Conservation (phyloP, 331 rosid genomes). For the Malus hybrid region DNA sequence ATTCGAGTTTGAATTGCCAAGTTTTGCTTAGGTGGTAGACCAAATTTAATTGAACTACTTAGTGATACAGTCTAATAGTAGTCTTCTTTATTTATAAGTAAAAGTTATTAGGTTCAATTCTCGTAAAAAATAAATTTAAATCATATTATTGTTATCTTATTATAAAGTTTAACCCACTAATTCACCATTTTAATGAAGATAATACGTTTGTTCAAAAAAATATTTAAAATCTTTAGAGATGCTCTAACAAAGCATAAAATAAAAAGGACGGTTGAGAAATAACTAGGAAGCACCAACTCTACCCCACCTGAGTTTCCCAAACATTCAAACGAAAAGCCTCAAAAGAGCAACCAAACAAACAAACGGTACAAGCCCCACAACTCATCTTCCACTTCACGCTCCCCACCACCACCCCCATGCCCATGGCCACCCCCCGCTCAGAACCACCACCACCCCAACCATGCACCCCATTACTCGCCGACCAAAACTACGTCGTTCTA, state of each 20-base stretch:
- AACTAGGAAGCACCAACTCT: conserved; percentile 8
- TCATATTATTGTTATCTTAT: fast-evolving
- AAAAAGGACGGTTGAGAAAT: no score
- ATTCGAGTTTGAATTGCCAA: no score
- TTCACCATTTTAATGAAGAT: fast-evolving
- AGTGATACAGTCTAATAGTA: no score
- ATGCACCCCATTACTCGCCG: conserved; percentile 16
- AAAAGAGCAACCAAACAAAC: conserved; percentile 10
- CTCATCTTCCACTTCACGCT: neutral
- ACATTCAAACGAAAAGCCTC: conserved; percentile 15
- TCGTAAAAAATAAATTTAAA: fast-evolving
- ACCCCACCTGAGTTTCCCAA: conserved; percentile 43
- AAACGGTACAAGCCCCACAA: neutral
- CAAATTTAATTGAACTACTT: no score
- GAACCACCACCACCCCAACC: neutral
- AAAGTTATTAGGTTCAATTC: fast-evolving
- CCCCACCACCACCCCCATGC: neutral
- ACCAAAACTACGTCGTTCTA: conserved; percentile 28
- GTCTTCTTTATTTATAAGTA: no score
- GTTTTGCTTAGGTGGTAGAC: no score
- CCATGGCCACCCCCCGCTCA: conserved; percentile 32
- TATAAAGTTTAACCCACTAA: fast-evolving
- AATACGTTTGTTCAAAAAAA: no score
- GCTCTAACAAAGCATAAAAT: no score
- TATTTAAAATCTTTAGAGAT: no score